Base-by-base conservation (phyloP, 1,139 yeast genomes). In the Torulaspora pretoriensis region DNA sequence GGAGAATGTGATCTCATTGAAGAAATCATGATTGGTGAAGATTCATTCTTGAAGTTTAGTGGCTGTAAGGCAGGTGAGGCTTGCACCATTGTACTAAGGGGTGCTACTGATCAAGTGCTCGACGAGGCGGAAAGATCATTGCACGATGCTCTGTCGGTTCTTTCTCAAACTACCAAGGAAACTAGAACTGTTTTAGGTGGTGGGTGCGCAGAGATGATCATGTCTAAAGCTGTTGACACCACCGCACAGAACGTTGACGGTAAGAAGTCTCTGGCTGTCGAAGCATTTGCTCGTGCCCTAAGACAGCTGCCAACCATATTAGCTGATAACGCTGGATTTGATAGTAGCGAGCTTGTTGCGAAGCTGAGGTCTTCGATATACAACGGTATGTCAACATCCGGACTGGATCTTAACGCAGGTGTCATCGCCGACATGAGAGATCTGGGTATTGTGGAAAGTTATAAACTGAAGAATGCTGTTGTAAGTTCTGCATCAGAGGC, bases 401-500 rank as follows among this genome's bases (percentile, higher is more conserved):
- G 98, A 26, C 76, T 92, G 55, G 96, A 92, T 61, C 77, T 92
- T 59, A 82, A 86, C 60, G 74, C 75, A 35, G 98, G 98, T 48
- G 73, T 68, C 35, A 81, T 92, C 51, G 95, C 88, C 16, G 97
- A 92, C 65, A 92, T 92, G 95, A 80, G 96, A 66, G 95, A 89
- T 54, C 69, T 83, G 57, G 98, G 98, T 17, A 78, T 90, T 57
- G 89, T 92, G 36, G 98, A 92, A 69, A 83, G 95, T 50, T 92
- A 77, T 70, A 92, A 89, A 69, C 76, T 92, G 65, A 92, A 92
- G 70, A 77, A 80, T 53, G 96, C 97, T 1, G 98, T 94, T 25
- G 97, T 92, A n/a, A 79, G 90, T 8, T 83, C 95, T 43, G 98
- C 98, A 6, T 76, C 96, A 14, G 98, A 92, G 70, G 98, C 98